These are phyloP conservation scores for Fagus crenata DNA, from an alignment of 306 rosid species.

Conservation along the genomic window DNA sequence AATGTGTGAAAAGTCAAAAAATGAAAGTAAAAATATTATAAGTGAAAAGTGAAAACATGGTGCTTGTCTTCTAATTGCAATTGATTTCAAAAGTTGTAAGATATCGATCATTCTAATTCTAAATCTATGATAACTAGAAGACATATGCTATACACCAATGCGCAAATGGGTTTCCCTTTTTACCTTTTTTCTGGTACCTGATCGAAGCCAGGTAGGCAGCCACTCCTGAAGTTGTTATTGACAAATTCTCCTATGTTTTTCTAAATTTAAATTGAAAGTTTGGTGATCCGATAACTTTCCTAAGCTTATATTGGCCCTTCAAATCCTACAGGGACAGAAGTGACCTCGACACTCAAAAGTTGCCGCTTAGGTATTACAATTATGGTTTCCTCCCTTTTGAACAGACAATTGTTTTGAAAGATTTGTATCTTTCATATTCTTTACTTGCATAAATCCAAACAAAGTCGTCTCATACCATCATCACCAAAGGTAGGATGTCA, in stretches of 20 bases:
- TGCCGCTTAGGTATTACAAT: neutral
- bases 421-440: too few relatives aligned
- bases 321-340: slow-evolving; percentile 50
- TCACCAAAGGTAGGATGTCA: too few relatives aligned
- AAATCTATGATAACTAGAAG: neutral
- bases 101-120: neutral
- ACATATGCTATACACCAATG: neutral
- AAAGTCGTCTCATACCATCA: too few relatives aligned
- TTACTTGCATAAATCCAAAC: too few relatives aligned
- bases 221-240: neutral
- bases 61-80: neutral
- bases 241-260: neutral
- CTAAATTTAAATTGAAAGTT: neutral
- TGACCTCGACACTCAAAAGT: slow-evolving; percentile 26
- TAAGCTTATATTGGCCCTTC: slow-evolving; percentile 41
- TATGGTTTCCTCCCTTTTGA: too few relatives aligned
- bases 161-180: neutral
- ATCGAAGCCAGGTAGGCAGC: neutral
- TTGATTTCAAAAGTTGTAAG: neutral
- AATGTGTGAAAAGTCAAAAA: too few relatives aligned
- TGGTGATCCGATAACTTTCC: neutral
- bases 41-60: neutral
- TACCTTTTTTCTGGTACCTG: neutral
- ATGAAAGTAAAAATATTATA: too few relatives aligned
- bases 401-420: too few relatives aligned